Base-by-base conservation (phyloP, 2,329 filamentous ascomycete genomes). In the Monilinia fructicola region DNA sequence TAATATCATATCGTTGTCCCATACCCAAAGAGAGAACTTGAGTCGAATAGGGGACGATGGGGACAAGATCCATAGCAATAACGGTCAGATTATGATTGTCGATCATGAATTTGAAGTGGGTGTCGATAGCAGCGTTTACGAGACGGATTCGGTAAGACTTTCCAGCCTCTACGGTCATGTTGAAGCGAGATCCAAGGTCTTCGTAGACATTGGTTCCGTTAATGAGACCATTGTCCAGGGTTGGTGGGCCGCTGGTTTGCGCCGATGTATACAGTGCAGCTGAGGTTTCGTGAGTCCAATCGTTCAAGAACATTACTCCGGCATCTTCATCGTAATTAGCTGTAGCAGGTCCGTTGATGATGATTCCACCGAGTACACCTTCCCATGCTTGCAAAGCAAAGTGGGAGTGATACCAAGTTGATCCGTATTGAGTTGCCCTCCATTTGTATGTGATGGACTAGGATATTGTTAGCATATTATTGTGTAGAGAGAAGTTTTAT, bases 271-370 rank as follows among this genome's bases (percentile, higher is more conserved):
- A 71, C 11, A 74, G 31, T 14, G 42, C 44, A 61, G 70, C 68
- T 18, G 72, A 69, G 58, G 71, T 73, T 35, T 68, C 65, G 38
- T 76, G 74, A 44, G 70, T 71, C 74, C 73, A 75, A 60, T 76
- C 74, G 42, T 69, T 73, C 23, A 76, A 64, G 38, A 74, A 69
- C 23, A 89, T 69, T 3, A 80, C 74, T 4, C 87, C 87, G 0
- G 88, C 78, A 70, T 90, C 88, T 46, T 82, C 78, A 67, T 90
- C 86, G 70, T 88, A 88, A 73, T 87, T 70, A 5, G 81, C 79
- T 0, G 83, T 81, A 0, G 84, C 81, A 0, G 86, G 86, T 0
- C 86, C 86, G 60, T 87, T 81, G 71, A 89, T 85, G n/a, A 88
- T 75, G 26, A 90, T 84, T 1, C 80, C 81, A 0, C 87, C 87